Base-by-base conservation (phyloP, 2,329 filamentous ascomycete species). In the Nakataea oryzae region DNA sequence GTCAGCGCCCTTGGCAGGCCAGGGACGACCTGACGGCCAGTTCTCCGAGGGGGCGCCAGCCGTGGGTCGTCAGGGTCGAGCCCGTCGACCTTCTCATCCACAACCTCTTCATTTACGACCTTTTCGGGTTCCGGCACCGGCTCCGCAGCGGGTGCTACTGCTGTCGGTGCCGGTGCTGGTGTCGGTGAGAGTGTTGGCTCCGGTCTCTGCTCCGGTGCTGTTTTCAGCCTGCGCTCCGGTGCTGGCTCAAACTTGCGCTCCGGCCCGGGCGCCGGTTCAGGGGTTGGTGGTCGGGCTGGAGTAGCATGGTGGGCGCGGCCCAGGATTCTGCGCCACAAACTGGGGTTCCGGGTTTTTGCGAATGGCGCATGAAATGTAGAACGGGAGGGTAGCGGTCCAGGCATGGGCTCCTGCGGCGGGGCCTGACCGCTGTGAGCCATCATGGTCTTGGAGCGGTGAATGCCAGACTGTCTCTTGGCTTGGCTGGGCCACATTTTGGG, bases 1-100 rank as follows among this genome's bases (percentile, higher is more conserved):
- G 91, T 96, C 68, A 88, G 85, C 5, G 86, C 79, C 59, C 91
- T 84, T 54, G 91, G 90, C 50, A 96, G 76, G 21, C 88, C 88
- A 24, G 91, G 88, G 21, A 93, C 85, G n/a, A 91, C 90, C 69
- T 81, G 86, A 67, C 84, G 75, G 32, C 78, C 77, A 64, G 75
- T 72, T 64, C 78, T 78, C 61, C 76, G 75, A 27, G 76, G 73
- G 58, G 77, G 63, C 56, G 73, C 74, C 27, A 72, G 69, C 63
- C 69, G 73, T 61, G 66, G 64, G 56, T 74, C 74, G 60, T 68
- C 69, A 26, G 64, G 65, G 58, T 69, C 68, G 28, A 64, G 63
- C 47, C 62, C 63, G 24, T 66, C 59, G 54, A 54, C 32, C 69
- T 55, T 76, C 11, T 62, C 57, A 41, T 62, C 57, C 29, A 50